Evolutionary conservation across 768 basidiomycete genomes (phyloP).

Genomic region (Auricularia cornea): DNA sequence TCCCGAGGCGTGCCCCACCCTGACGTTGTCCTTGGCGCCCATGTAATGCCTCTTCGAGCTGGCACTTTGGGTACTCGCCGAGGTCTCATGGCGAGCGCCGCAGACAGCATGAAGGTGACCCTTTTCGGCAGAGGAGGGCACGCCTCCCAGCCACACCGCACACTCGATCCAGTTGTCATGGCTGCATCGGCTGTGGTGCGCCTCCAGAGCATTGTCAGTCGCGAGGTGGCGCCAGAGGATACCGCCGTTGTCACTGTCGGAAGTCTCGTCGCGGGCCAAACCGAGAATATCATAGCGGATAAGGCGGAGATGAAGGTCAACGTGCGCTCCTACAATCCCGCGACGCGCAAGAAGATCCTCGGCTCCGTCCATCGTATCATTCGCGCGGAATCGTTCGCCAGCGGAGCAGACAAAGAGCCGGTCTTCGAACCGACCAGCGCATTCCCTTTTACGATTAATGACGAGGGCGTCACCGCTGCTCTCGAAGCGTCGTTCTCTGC

Average conservation of each 20-base stretch:
- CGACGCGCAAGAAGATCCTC: background rate
- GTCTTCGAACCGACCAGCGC: background rate
- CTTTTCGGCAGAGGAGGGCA: background rate
- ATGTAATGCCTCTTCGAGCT: background rate
- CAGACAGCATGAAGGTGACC: background rate
- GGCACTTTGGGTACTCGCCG: background rate
- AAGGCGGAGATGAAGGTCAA: background rate
- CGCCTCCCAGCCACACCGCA: constrained; percentile 1
- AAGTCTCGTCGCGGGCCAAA: background rate
- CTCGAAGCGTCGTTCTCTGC: background rate
- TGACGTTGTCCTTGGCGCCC: background rate
- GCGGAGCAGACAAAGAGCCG: background rate
- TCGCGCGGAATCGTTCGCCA: background rate
- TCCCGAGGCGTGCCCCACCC: background rate
- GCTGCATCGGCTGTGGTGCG: background rate
- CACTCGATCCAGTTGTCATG: background rate
- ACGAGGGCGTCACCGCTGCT: background rate
- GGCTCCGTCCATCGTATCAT: background rate
- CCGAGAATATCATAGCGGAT: background rate
- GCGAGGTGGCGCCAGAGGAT: background rate
- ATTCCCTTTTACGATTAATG: background rate
- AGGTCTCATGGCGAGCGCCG: background rate
- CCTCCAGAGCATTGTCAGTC: background rate
- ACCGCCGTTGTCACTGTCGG: background rate
- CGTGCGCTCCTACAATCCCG: background rate